phyloP scores from a whole-genome alignment of 1,284 basidiomycete species.

The Pseudozyma sp. region DNA sequence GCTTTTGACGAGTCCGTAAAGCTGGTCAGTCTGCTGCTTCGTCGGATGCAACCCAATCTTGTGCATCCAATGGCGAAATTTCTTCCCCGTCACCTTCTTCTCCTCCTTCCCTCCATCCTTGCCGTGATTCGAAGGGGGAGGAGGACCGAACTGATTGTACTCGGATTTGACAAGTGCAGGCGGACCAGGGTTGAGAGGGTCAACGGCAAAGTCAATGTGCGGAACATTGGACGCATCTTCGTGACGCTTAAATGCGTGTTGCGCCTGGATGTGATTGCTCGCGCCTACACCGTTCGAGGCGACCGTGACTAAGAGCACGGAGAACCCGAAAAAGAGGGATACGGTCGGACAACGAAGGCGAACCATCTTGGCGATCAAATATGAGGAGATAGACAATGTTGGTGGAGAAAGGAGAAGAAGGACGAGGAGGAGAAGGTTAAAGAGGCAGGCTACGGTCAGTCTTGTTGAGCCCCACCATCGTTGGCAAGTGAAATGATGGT shows the following conservation, averaged over 20 bases:
- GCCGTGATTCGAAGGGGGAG: not conserved
- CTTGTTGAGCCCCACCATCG: no score
- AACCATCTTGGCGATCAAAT: no score
- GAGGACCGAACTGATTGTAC: slow-evolving; percentile 25
- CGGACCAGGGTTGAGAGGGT: not conserved
- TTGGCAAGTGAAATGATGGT: no score
- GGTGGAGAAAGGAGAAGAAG: not conserved
- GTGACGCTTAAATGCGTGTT: slow-evolving; percentile 3
- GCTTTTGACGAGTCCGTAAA: slow-evolving; percentile 3
- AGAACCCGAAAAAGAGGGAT: not conserved
- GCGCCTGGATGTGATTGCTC: not conserved
- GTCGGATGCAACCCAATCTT: slow-evolving; percentile 11
- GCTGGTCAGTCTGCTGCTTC: slow-evolving; percentile 3
- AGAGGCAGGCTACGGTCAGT: no score
- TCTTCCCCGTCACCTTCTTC: slow-evolving; percentile 3
- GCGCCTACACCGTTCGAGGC: not conserved
- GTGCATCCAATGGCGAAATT: slow-evolving; percentile 17
- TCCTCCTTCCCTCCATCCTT: slow-evolving; percentile 2
- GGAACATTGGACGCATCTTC: not conserved
- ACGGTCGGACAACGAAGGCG: no score
- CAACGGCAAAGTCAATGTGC: slow-evolving; percentile 4
- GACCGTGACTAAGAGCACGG: not conserved
- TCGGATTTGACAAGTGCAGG: slow-evolving; percentile 10
- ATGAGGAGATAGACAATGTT: no score
- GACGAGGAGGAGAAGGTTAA: not conserved